phyloP scores from a whole-genome alignment of 2,329 filamentous ascomycete species.

The Ascochyta rabiei region DNA sequence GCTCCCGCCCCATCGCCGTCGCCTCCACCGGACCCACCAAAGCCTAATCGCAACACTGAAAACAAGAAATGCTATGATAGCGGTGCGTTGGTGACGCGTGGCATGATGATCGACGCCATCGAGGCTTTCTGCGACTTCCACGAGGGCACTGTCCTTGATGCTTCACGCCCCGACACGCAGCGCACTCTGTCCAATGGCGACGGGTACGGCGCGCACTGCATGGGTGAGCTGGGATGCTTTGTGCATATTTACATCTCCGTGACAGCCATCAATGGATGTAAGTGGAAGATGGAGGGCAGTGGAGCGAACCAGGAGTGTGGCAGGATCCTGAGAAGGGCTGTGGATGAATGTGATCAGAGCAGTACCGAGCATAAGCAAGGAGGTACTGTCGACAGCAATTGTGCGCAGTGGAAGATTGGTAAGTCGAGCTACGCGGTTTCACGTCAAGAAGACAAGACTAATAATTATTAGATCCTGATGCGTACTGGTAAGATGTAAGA shows the following conservation, averaged over 20 bases:
- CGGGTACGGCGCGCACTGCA: neutral
- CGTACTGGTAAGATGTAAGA: no score
- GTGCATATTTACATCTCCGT: neutral
- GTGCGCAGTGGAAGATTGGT: neutral
- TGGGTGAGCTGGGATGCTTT: neutral
- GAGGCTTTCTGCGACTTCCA: neutral
- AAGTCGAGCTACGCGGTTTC: no score
- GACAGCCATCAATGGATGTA: neutral
- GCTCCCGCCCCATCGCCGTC: neutral
- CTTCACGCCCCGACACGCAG: no score
- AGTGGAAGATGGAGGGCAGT: neutral
- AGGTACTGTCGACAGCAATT: neutral
- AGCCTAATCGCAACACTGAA: neutral
- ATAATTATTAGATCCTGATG: no score
- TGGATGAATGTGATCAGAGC: neutral
- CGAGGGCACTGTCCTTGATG: no score
- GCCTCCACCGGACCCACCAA: neutral
- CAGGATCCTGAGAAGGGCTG: neutral
- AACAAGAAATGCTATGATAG: neutral
- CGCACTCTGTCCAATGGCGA: neutral
- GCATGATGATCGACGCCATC: conserved; percentile 2
- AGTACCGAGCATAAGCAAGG: neutral
- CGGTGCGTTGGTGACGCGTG: neutral
- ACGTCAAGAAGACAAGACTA: no score
- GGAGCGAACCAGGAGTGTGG: neutral